phyloP scores from a whole-genome alignment of 2,329 filamentous ascomycete genomes.

The Trichophyton equinum region DNA sequence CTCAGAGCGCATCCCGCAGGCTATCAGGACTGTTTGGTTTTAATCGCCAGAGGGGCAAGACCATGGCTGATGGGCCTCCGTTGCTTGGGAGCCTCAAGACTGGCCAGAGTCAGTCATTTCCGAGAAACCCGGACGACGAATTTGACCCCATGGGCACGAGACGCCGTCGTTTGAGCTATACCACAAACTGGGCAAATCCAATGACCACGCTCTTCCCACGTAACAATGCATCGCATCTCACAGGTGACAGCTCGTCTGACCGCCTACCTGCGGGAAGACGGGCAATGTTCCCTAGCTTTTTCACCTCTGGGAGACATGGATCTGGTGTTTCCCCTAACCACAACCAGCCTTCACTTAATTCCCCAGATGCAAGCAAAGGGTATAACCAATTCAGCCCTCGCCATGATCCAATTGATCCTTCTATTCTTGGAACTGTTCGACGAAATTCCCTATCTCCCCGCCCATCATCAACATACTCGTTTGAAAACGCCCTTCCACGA shows the following conservation, averaged over 20 bases:
- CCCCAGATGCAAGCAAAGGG: conserved; percentile 24
- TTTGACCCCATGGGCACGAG: conserved; percentile 39
- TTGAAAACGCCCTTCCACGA: conserved; percentile 49
- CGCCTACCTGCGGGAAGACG: conserved; percentile 24
- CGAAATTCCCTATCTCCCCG: conserved; percentile 35
- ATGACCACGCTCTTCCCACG: conserved; percentile 36
- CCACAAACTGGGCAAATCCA: conserved; percentile 42
- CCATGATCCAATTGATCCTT: conserved; percentile 36
- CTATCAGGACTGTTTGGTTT: conserved; percentile 47
- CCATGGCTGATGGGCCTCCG: conserved; percentile 46
- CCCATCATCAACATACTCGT: conserved; percentile 43
- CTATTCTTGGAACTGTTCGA: conserved; percentile 31
- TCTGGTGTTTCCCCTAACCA: conserved; percentile 22
- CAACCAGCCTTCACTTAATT: conserved; percentile 21
- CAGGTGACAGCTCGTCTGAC: conserved; percentile 30
- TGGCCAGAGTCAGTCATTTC: conserved; percentile 52
- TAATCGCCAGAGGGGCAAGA: conserved; percentile 50
- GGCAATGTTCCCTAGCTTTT: conserved; percentile 32
- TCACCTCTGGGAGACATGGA: conserved; percentile 29
- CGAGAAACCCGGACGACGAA: conserved; percentile 41
- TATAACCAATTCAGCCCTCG: conserved; percentile 38
- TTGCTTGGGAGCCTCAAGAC: conserved; percentile 46
- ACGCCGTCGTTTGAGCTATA: conserved; percentile 45
- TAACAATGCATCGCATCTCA: conserved; percentile 32
- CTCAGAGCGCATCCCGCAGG: conserved; percentile 38